phyloP scores from a whole-genome alignment of 2,329 filamentous ascomycete species.

The Emmonsiellopsis sp. region DNA sequence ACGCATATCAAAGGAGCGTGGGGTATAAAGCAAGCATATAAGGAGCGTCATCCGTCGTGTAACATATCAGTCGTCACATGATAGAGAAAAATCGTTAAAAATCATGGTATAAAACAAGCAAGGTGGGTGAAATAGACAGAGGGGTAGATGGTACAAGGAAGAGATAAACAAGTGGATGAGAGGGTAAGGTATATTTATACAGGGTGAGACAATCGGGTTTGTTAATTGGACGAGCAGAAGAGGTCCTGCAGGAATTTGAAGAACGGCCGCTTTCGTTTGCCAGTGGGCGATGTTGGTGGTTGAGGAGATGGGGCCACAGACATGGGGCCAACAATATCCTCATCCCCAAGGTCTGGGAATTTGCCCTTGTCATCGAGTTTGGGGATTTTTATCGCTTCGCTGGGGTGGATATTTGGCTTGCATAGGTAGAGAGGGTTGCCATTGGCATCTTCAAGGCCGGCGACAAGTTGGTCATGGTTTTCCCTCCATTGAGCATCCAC shows the following conservation, averaged over 20 bases:
- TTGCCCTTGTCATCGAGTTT: conserved; percentile 54
- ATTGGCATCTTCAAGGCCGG: conserved; percentile 33
- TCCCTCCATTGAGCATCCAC: conserved; percentile 67
- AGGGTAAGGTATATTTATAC: background rate
- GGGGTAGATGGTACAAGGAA: background rate
- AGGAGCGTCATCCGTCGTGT: conserved; percentile 3
- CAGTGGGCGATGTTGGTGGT: conserved; percentile 24
- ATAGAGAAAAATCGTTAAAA: background rate
- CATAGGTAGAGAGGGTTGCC: conserved; percentile 28
- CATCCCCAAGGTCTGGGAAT: conserved; percentile 78
- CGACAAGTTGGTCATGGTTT: conserved; percentile 57
- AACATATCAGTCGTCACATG: background rate
- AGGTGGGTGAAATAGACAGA: background rate
- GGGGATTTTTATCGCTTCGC: conserved; percentile 39
- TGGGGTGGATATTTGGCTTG: conserved; percentile 36
- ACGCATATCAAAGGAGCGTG: conserved; percentile 1
- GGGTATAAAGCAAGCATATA: background rate
- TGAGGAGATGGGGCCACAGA: conserved; percentile 34
- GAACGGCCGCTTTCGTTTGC: conserved; percentile 35
- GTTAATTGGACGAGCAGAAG: conserved; percentile 16
- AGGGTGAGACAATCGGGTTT: background rate
- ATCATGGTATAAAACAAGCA: background rate
- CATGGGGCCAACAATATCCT: conserved; percentile 93
- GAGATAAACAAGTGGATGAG: background rate
- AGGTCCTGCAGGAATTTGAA: conserved; percentile 37